Conservation (phyloP, 2,329 filamentous ascomycete species). For the Pestalotiopsis sp. region DNA sequence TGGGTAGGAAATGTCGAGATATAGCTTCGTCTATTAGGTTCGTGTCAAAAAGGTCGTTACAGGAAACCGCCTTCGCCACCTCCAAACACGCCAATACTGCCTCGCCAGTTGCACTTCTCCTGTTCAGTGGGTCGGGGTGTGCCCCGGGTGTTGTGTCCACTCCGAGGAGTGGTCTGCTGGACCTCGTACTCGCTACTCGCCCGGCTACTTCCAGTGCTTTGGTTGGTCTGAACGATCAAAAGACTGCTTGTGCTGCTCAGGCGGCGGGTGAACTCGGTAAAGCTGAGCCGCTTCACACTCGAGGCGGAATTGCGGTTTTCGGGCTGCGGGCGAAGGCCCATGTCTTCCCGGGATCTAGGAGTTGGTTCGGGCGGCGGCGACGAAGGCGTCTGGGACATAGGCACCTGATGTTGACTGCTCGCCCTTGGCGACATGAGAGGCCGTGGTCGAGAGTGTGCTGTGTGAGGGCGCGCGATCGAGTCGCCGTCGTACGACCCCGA, state of each 20-base stretch:
- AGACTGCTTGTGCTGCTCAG: constrained; percentile 64
- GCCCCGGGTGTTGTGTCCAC: constrained; percentile 29
- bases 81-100: constrained; percentile 57
- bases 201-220: constrained; percentile 49
- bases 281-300: constrained; percentile 61
- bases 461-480: constrained; percentile 52
- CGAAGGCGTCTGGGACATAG: constrained; percentile 11
- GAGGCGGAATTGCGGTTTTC: constrained; percentile 57
- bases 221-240: constrained; percentile 61
- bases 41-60: constrained; percentile 33
- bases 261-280: constrained; percentile 63
- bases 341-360: constrained; percentile 36
- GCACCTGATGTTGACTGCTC: constrained; percentile 52
- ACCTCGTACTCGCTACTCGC: constrained; percentile 48
- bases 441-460: constrained; percentile 52
- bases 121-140: constrained; percentile 28
- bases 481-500: constrained; percentile 31
- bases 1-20: not conserved
- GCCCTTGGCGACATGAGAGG: constrained; percentile 46
- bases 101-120: constrained; percentile 58
- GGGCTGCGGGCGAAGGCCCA: constrained; percentile 30
- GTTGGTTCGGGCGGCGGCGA: constrained; percentile 24
- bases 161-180: constrained; percentile 37
- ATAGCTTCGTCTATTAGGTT: not conserved
- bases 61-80: constrained; percentile 54